phyloP scores from a whole-genome alignment of 768 basidiomycete species.

The Boletus patriciae region DNA sequence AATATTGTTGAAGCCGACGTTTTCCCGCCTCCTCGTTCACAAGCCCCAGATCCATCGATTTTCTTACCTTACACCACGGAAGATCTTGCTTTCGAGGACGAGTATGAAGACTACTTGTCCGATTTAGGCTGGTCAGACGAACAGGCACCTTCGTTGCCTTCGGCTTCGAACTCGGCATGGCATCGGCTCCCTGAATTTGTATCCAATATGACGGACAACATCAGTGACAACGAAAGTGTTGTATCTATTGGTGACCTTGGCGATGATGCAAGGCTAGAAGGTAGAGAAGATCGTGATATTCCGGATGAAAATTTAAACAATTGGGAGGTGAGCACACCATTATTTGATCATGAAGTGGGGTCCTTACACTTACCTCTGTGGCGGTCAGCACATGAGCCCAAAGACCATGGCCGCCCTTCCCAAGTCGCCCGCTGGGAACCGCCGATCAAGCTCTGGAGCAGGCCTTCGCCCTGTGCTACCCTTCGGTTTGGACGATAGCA shows the following conservation, averaged over 20 bases:
- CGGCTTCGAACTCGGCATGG: conserved; percentile 64
- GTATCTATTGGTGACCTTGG: conserved; percentile 87
- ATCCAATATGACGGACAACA: conserved; percentile 78
- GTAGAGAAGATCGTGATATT: conserved; percentile 59
- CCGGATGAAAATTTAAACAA: conserved; percentile 86
- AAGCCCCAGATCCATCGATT: conserved; percentile 77
- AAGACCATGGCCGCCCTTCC: conserved; percentile 92
- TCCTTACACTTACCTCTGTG: not conserved
- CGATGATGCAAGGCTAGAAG: conserved; percentile 70
- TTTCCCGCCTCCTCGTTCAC: conserved; percentile 90
- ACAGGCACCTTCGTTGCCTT: conserved; percentile 40
- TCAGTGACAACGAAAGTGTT: conserved; percentile 94
- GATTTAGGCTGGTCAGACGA: conserved; percentile 77
- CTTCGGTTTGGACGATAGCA: conserved; percentile 73
- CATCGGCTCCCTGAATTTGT: conserved; percentile 77
- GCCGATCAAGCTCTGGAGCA: conserved; percentile 81
- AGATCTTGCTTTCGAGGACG: conserved; percentile 92
- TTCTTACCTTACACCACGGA: conserved; percentile 92
- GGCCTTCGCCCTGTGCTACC: conserved; percentile 82
- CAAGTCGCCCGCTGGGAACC: conserved; percentile 80
- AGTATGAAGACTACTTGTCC: conserved; percentile 95
- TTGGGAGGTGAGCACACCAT: conserved; percentile 75
- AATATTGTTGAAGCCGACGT: conserved; percentile 85
- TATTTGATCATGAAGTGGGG: not conserved
- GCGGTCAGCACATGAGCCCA: conserved; percentile 85